A percentile compares a stretch with the other conserved stretches of the same genome.
phyloP scores from a whole-genome alignment of 306 rosid genomes.

The Dryas drummondii region DNA sequence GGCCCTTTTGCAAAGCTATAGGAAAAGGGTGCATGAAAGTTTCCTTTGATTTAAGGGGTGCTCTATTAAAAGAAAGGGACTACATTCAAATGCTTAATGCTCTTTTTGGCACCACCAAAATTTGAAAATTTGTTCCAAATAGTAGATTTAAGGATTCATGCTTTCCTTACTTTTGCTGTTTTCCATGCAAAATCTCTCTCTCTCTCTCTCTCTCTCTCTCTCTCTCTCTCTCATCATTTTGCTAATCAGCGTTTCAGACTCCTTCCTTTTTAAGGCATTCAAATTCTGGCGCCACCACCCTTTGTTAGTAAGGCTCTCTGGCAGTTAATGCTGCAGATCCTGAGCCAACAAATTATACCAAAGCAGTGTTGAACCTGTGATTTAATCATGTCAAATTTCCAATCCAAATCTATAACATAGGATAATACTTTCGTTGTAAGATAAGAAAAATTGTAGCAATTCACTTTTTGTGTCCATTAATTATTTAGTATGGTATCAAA shows the following conservation, averaged over 20 bases:
- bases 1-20: slow-evolving; percentile 1
- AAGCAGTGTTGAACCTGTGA: no score
- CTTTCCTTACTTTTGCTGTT: slow-evolving; percentile 33
- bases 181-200: slow-evolving; percentile 26
- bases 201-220: slow-evolving; percentile 3
- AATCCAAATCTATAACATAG: no score
- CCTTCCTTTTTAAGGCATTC: background rate
- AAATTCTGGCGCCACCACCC: background rate
- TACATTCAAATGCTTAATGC: slow-evolving; percentile 3
- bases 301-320: no score
- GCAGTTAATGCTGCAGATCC: no score
- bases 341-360: no score
- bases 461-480: no score
- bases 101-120: slow-evolving; percentile 58
- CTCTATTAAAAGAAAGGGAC: background rate
- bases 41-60: background rate
- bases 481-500: no score
- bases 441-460: no score
- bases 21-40: background rate
- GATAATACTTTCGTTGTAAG: no score
- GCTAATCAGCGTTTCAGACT: background rate
- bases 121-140: slow-evolving; percentile 25
- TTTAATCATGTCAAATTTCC: no score
- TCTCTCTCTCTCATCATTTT: slow-evolving; percentile 1
- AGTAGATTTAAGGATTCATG: slow-evolving; percentile 32